Evolutionary conservation across 345 rosid genomes (phyloP), one percentile per base, ranked within the genome.

Genomic region (Bruguiera parviflora): DNA sequence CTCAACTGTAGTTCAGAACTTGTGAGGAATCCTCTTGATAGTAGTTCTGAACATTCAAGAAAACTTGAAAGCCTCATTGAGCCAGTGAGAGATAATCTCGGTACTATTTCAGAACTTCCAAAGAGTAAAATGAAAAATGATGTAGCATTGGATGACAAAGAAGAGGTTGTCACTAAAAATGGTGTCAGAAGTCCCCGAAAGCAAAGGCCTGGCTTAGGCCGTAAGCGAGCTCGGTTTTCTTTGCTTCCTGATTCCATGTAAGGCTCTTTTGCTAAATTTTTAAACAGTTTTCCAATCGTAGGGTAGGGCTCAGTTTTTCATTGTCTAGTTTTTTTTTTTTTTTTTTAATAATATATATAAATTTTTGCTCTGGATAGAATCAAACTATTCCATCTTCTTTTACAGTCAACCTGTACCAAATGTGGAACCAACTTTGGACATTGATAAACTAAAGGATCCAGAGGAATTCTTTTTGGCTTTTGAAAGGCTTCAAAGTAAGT

Each of bases 181-280:
- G 81, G 61, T 59, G 58, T 63, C 64, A 80, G 80, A 63, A 81
- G 71, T 69, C 87, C 78, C 32, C 82, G 82, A 53, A 91, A 78
- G 66, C 76, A 86, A 77, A 82, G 98, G 77, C 96, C 86, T 1
- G 97, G 81, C 29, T 73, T 85, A 71, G 88, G 82, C 39, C 86
- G 86, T 29, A 87, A 88, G 71, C 86, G 89, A 19, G 77, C 84
- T 69, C 89, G 79, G 60, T 94, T 94, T 77, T 87, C 93, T 77
- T 70, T 91, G 74, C 80, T 87, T 75, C 92, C 89, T 60, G 74
- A 69, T 59, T 77, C 68, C 3, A 86, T 89, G 96, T 89, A 73
- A 74, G 49, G 33, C 69, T 66, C 76, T 16, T 47, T 68, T 19
- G 4, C 18, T 22, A 21, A 3, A 29, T 57, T 35, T 21, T 33